Evolutionary conservation across 2,329 filamentous ascomycete species (phyloP).

Genomic region (Penicillium sp.): DNA sequence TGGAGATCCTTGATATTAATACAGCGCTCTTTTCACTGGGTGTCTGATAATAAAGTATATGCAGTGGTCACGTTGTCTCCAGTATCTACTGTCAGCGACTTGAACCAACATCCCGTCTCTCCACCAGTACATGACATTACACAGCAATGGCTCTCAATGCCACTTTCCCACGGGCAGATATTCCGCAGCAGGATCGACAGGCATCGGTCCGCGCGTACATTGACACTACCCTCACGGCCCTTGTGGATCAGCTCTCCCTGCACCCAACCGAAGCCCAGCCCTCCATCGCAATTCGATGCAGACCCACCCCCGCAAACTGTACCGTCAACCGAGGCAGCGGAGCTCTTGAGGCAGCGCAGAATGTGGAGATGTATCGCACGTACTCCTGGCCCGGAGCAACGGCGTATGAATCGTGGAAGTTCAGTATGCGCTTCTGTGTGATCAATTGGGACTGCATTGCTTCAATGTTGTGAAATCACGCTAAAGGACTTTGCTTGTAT

Average conservation of each 20-base stretch:
- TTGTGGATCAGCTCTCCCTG: slow-evolving; percentile 26
- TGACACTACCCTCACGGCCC: slow-evolving; percentile 22
- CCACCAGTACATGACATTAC: neutral
- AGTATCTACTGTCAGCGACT: neutral
- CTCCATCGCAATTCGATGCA: slow-evolving; percentile 29
- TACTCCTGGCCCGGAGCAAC: slow-evolving; percentile 54
- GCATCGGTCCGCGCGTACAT: slow-evolving; percentile 29
- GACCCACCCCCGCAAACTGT: slow-evolving; percentile 19
- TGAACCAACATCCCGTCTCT: neutral
- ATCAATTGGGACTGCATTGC: no score
- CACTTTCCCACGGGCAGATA: neutral
- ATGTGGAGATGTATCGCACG: slow-evolving; percentile 21
- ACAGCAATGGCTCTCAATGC: slow-evolving; percentile 1
- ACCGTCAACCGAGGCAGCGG: slow-evolving; percentile 29
- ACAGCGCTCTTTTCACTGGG: neutral
- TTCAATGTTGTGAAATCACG: neutral
- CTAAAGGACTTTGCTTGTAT: neutral
- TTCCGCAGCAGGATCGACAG: slow-evolving; percentile 6
- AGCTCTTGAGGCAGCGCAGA: slow-evolving; percentile 25
- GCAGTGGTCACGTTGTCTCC: neutral
- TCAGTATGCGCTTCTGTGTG: slow-evolving; percentile 25
- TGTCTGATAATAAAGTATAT: neutral
- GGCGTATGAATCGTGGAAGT: slow-evolving; percentile 54
- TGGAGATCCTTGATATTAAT: neutral
- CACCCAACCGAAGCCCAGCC: slow-evolving; percentile 25